phyloP scores from a whole-genome alignment of 352 stramenopile species.

The Globisporangium rhizosaccharum region DNA sequence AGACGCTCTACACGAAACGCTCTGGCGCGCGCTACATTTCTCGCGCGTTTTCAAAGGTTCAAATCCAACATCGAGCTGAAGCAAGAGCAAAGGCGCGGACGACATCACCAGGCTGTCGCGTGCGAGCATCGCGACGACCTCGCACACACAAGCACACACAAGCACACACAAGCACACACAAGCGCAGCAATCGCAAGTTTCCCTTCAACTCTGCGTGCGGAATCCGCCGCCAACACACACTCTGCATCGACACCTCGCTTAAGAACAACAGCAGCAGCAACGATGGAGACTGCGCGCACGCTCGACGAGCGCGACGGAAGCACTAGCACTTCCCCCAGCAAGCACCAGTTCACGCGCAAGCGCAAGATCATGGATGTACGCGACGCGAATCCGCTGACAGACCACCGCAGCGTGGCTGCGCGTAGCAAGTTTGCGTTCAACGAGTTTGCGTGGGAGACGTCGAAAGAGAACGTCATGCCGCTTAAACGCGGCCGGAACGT shows the following conservation, averaged over 20 bases:
- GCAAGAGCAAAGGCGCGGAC: not conserved
- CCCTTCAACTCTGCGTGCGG: conserved; percentile 19
- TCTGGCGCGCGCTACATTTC: not conserved
- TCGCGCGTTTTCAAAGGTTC: not conserved
- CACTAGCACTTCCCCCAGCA: conserved; percentile 5
- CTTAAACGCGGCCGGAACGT: conserved; percentile 78
- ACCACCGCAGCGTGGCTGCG: not conserved
- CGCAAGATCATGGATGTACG: conserved; percentile 31
- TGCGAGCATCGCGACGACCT: no score
- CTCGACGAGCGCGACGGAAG: conserved; percentile 11
- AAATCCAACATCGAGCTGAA: not conserved
- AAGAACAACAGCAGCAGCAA: conserved; percentile 2
- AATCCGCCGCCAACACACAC: conserved; percentile 12
- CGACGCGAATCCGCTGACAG: conserved; percentile 7
- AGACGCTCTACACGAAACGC: not conserved
- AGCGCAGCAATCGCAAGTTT: conserved; percentile 3
- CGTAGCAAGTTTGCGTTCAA: conserved; percentile 5
- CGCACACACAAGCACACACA: no score
- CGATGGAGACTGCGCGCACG: conserved; percentile 7
- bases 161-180: no score
- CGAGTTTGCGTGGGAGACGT: conserved; percentile 79
- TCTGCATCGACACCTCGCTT: not conserved
- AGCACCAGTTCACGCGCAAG: conserved; percentile 18
- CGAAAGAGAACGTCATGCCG: conserved; percentile 87
- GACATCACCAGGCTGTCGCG: no score